Base-by-base conservation (phyloP, 139 green algal species). In the Chlamydomonas sp. region DNA sequence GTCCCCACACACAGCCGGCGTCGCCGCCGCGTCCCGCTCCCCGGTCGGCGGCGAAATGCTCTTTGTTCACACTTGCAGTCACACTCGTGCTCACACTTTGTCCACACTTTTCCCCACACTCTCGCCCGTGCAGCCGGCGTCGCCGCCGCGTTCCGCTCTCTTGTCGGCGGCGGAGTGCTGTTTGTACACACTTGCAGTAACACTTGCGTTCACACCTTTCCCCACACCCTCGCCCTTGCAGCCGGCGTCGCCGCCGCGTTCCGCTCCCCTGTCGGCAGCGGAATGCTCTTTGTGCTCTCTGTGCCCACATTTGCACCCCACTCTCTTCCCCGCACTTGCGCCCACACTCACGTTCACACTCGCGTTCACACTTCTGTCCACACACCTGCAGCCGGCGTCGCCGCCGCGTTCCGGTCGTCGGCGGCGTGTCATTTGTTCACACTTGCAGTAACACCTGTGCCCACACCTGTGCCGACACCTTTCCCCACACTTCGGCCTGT, bases 341-440 rank as follows among this genome's bases (percentile, higher is more conserved):
- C n/a, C n/a, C n/a, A n/a, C n/a, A n/a, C n/a, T n/a, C n/a, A n/a
- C n/a, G n/a, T n/a, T n/a, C n/a, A n/a, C n/a, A n/a, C 13, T 39
- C 5, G 59, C 29, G 24, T 20, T 39, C 31, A 30, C 28, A 20
- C 31, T n/a, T n/a, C n/a, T n/a, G n/a, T n/a, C n/a, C n/a, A 30
- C 28, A 33, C 13, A 35, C 29, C 20, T 31, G 13, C 22, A 5
- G 76, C 82, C 35, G 90, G 90, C 8, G 85, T 94, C 58, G 87
- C 90, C 10, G 90, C 87, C 16, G 90, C 90, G 2, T 96, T 96
- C 72, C 74, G 86, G 82, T 96, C 35, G 89, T 89, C 30, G 89
- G 89, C 16, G 87, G n/a, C n/a, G n/a, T 95, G 54, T 76, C 95
- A 38, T 95, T 95, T n/a, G n/a, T n/a, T n/a, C n/a, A n/a, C n/a